Base-by-base conservation (phyloP, 345 rosid genomes). In the Eucalyptus decipiens region DNA sequence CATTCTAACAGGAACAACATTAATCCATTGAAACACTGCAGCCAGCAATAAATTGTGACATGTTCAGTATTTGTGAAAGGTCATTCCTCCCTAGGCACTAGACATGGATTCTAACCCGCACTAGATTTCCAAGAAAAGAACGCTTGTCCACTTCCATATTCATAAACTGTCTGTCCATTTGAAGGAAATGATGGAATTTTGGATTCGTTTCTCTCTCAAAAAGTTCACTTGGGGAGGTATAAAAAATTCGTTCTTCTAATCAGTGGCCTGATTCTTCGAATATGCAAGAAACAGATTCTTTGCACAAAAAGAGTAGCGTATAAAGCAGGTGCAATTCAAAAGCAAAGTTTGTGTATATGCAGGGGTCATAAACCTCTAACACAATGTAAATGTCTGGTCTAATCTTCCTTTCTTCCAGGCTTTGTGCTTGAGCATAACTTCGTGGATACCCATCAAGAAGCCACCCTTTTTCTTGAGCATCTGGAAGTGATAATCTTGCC, bases 361-460 rank as follows among this genome's bases (percentile, higher is more conserved):
- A 88, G 62, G 87, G 52, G 89, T 51, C 56, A 90, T 96, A 50
- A 93, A 96, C 99, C 85, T 97, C 98, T 91, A 96, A 88, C 43
- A 95, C 95, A 58, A 96, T 87, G 90, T 94, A 95, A 86, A 95
- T 88, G 92, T 96, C 99, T 26, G 99, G 99, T 90, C 94, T 92
- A 87, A 97, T 90, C 56, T 97, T 97, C 86, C 92, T 87, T 90
- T 94, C 94, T 87, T 96, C 97, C 40, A 97, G 93, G 93, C 96
- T 95, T 86, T 96, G 94, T 51, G 98, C 97, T 93, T 97, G 99
- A 43, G 97, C 89, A 89, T 88, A 92, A 92, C 93, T 96, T 90
- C 98, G 89, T 51, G 99, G 99, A 90, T 93, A 96, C 50, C 99
- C 99, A 93, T 97, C 99, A 28, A 96, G 96, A 92, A 97, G 99